Conservation (phyloP, 2,329 filamentous ascomycete species). For the Atkinsonella texensis region DNA sequence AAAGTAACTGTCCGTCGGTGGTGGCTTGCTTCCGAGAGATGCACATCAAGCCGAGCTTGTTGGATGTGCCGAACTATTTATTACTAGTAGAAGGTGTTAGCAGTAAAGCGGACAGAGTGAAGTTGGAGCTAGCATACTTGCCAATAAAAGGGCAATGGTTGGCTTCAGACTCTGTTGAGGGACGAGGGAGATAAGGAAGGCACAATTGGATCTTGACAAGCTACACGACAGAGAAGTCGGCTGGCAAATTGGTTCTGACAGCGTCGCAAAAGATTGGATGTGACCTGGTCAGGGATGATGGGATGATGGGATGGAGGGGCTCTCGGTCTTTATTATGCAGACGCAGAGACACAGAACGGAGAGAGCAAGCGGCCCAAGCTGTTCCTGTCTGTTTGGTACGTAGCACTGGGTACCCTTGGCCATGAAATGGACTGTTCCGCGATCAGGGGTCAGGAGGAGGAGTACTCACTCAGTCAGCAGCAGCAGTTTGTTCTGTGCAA, state of each 20-base stretch:
- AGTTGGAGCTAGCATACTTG: too few species aligned
- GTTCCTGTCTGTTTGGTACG: not conserved
- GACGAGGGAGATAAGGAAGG: not conserved
- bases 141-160: not conserved
- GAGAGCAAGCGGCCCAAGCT: not conserved
- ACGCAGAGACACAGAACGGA: not conserved
- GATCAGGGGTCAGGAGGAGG: not conserved
- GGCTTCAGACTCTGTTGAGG: not conserved
- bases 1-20: not conserved
- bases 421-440: not conserved
- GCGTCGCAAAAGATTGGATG: conserved; percentile 1
- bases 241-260: not conserved
- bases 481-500: not conserved
- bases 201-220: not conserved
- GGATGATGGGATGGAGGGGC: conserved; percentile 9
- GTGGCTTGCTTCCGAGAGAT: not conserved
- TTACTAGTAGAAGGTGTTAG: not conserved
- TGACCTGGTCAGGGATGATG: conserved; percentile 6
- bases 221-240: not conserved
- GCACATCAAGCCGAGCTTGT: not conserved
- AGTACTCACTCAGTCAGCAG: too few species aligned
- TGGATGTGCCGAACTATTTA: not conserved
- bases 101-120: not conserved
- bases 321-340: conserved; percentile 9
- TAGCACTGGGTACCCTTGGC: not conserved